phyloP scores from a whole-genome alignment of 2,329 filamentous ascomycete genomes.

The Monilinia vaccinii-corymbosi region DNA sequence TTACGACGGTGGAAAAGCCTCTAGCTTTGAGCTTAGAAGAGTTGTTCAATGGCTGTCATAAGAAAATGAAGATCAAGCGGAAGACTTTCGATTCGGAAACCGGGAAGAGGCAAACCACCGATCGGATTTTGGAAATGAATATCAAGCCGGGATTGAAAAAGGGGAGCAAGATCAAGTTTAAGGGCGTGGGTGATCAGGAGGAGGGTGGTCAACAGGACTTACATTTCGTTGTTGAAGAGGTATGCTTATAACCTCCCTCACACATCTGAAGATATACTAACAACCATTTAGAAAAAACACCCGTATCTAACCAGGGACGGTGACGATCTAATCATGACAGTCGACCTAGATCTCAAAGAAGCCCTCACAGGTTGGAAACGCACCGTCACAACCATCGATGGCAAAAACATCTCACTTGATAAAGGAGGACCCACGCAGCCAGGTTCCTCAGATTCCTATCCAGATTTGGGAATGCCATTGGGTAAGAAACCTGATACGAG shows the following conservation, averaged over 20 bases:
- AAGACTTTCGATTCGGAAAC: conserved; percentile 79
- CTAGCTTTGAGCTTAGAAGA: conserved; percentile 80
- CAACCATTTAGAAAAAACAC: conserved; percentile 63
- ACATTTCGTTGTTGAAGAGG: conserved; percentile 91
- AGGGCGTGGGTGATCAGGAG: conserved; percentile 93
- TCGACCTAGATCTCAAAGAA: conserved; percentile 85
- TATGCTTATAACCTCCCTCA: conserved; percentile 36
- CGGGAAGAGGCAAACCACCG: conserved; percentile 77
- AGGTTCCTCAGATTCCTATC: conserved; percentile 71
- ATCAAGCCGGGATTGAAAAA: conserved; percentile 96
- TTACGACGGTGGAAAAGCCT: conserved; percentile 81
- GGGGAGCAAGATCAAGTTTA: conserved; percentile 97
- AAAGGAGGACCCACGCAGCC: conserved; percentile 80
- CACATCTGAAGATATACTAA: neutral
- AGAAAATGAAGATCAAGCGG: conserved; percentile 97
- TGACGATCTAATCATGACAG: conserved; percentile 71
- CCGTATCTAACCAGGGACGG: conserved; percentile 77
- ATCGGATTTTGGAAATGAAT: conserved; percentile 86
- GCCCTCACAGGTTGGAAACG: conserved; percentile 88
- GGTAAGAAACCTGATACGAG: conserved; percentile 79
- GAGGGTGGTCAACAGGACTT: conserved; percentile 93
- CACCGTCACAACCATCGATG: conserved; percentile 89
- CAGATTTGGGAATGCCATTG: conserved; percentile 85
- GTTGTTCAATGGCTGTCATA: conserved; percentile 74
- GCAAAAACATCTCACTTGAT: conserved; percentile 70